Conservation (phyloP, 805 yeast genomes). For the Pichia exigua region DNA sequence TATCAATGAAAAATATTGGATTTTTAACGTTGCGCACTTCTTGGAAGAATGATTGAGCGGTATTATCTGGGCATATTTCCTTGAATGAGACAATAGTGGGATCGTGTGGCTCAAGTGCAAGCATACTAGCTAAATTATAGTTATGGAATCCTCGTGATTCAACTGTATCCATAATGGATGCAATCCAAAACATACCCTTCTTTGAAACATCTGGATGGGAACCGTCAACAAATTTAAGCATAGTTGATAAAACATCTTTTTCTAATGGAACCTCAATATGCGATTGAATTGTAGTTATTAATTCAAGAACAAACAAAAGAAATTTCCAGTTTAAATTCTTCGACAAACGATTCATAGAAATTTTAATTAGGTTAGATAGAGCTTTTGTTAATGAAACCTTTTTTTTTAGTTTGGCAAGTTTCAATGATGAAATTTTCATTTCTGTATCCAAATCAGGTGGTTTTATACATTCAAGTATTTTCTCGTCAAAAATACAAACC, state of each 20-base stretch:
- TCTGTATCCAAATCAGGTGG: slow-evolving; percentile 55
- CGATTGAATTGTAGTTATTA: slow-evolving; percentile 46
- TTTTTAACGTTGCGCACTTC: slow-evolving; percentile 43
- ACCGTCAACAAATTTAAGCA: slow-evolving; percentile 42
- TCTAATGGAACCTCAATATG: slow-evolving; percentile 42
- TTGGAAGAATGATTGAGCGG: slow-evolving; percentile 31
- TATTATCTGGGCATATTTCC: slow-evolving; percentile 14
- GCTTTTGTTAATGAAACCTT: slow-evolving; percentile 34
- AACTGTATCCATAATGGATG: slow-evolving; percentile 35
- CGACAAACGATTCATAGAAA: slow-evolving; percentile 23
- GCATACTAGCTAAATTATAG: slow-evolving; percentile 38
- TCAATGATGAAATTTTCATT: slow-evolving; percentile 50
- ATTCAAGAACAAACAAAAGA: slow-evolving; percentile 38
- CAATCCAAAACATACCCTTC: slow-evolving; percentile 51
- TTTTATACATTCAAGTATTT: slow-evolving; percentile 37
- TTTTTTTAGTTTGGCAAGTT: slow-evolving; percentile 55
- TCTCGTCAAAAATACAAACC: slow-evolving; percentile 45
- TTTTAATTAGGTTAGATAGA: slow-evolving; percentile 36
- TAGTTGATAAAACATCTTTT: slow-evolving; percentile 32
- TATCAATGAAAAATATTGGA: slow-evolving; percentile 52
- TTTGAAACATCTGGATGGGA: slow-evolving; percentile 64
- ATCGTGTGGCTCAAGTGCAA: slow-evolving; percentile 24
- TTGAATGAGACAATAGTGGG: slow-evolving; percentile 13
- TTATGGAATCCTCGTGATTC: slow-evolving; percentile 19
- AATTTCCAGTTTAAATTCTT: slow-evolving; percentile 47